Evolutionary conservation across 176 grass and related monocot genomes (phyloP).

Genomic region (Rhipidocladum racemiflorum): DNA sequence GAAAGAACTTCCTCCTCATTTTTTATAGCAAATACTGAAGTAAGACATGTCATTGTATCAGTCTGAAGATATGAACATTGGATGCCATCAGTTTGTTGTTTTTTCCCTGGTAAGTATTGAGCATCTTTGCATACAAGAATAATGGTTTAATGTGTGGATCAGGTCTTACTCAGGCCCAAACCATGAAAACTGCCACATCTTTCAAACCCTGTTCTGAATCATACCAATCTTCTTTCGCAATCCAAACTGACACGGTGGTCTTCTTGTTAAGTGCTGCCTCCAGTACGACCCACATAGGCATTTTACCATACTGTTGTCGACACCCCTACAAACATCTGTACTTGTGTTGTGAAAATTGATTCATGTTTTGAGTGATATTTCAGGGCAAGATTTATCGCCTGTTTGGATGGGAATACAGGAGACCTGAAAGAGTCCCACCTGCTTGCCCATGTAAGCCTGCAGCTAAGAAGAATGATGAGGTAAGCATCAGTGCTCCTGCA

Average conservation of each 20-base stretch:
- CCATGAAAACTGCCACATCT: not conserved
- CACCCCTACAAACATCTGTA: not conserved
- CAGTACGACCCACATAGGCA: not conserved
- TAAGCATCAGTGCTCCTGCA: constrained; percentile 29
- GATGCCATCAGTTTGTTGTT: not conserved
- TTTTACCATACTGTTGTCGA: not conserved
- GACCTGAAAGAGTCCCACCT: constrained; percentile 67
- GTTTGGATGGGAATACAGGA: constrained; percentile 96
- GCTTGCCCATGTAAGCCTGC: constrained; percentile 87
- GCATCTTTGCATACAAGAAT: not conserved
- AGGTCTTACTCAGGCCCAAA: not conserved
- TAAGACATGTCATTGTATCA: not conserved
- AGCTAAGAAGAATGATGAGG: constrained; percentile 43
- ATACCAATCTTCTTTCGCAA: not conserved
- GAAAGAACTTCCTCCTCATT: not conserved
- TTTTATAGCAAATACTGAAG: not conserved
- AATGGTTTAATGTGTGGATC: not conserved
- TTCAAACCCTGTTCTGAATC: not conserved
- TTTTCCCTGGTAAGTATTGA: not conserved
- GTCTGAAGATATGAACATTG: not conserved
- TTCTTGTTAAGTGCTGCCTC: not conserved
- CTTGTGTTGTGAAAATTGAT: not conserved
- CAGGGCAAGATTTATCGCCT: constrained; percentile 82
- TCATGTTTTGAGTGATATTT: not conserved
- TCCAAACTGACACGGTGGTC: not conserved